phyloP scores from a whole-genome alignment of 768 basidiomycete genomes.

The Tulasnella calospora region DNA sequence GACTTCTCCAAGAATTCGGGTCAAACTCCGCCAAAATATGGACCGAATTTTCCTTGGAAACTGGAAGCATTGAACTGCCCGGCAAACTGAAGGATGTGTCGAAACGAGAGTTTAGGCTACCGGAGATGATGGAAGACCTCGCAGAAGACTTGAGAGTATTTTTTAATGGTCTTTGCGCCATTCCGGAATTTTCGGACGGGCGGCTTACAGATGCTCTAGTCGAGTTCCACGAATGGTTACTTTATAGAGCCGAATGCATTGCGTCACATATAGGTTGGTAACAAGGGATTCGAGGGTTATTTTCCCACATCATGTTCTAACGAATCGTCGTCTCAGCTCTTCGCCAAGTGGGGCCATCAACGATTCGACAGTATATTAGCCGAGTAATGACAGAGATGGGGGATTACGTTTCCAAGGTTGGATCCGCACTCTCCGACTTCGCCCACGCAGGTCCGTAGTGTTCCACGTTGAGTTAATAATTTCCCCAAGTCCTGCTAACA shows the following conservation, averaged over 20 bases:
- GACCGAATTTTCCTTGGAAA: constrained; percentile 50
- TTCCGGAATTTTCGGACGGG: constrained; percentile 66
- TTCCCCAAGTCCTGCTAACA: neutral
- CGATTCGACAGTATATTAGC: neutral
- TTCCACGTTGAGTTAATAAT: too few species aligned
- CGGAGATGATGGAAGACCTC: constrained; percentile 58
- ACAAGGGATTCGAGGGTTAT: neutral
- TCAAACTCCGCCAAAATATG: constrained; percentile 69
- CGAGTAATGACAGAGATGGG: constrained; percentile 42
- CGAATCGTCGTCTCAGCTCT: neutral
- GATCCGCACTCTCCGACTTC: constrained; percentile 61
- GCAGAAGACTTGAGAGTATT: constrained; percentile 63
- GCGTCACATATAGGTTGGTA: constrained; percentile 45
- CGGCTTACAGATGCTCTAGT: constrained; percentile 61
- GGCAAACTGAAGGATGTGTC: neutral
- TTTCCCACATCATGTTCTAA: constrained; percentile 38
- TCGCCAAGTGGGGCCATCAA: neutral
- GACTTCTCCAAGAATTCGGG: constrained; percentile 62
- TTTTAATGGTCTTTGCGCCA: constrained; percentile 65
- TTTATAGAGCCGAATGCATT: constrained; percentile 73
- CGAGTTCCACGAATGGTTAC: constrained; percentile 63
- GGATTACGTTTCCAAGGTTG: constrained; percentile 63
- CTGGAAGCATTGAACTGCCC: constrained; percentile 38
- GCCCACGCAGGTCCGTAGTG: constrained; percentile 57
- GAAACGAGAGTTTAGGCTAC: constrained; percentile 45